These are phyloP conservation scores for Monilinia fructicola DNA, from an alignment of 2,329 filamentous ascomycete genomes.

Conservation along the genomic window DNA sequence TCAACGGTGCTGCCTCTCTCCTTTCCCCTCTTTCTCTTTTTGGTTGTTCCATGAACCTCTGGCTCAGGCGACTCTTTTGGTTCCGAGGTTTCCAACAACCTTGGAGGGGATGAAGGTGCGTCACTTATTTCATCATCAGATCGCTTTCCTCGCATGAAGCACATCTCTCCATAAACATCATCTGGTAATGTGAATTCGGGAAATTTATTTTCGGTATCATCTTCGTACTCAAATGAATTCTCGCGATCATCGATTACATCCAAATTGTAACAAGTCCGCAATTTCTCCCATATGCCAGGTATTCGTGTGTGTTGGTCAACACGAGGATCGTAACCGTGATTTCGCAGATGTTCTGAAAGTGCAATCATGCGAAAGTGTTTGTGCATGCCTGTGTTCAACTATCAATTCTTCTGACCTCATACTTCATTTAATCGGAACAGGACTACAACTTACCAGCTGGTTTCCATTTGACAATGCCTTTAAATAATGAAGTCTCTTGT, in stretches of 20 bases:
- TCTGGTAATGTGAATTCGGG: constrained; percentile 64
- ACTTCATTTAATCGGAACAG: neutral
- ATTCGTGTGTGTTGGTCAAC: constrained; percentile 78
- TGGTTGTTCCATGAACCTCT: constrained; percentile 17
- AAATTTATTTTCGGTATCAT: constrained; percentile 59
- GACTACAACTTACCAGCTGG: constrained; percentile 69
- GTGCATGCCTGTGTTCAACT: constrained; percentile 66
- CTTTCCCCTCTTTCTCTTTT: constrained; percentile 41
- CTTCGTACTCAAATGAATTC: constrained; percentile 49
- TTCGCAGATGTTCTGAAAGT: constrained; percentile 75
- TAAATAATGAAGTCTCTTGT: constrained; percentile 89
- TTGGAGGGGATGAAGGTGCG: constrained; percentile 41
- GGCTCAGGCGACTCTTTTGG: constrained; percentile 26
- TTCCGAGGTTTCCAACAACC: constrained; percentile 33
- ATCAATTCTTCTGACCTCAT: constrained; percentile 6
- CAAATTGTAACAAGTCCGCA: constrained; percentile 80
- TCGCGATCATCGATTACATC: constrained; percentile 83
- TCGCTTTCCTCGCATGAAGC: constrained; percentile 36
- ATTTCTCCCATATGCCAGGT: constrained; percentile 87
- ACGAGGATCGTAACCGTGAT: constrained; percentile 74
- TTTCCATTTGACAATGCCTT: constrained; percentile 91
- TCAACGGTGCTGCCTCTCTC: constrained; percentile 51
- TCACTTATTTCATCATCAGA: constrained; percentile 34
- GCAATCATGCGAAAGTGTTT: constrained; percentile 92
- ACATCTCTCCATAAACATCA: constrained; percentile 40